A percentile compares a stretch with the other conserved stretches of the same genome.
phyloP scores from a whole-genome alignment of 805 yeast genomes.

The Candida rishiriensis region DNA sequence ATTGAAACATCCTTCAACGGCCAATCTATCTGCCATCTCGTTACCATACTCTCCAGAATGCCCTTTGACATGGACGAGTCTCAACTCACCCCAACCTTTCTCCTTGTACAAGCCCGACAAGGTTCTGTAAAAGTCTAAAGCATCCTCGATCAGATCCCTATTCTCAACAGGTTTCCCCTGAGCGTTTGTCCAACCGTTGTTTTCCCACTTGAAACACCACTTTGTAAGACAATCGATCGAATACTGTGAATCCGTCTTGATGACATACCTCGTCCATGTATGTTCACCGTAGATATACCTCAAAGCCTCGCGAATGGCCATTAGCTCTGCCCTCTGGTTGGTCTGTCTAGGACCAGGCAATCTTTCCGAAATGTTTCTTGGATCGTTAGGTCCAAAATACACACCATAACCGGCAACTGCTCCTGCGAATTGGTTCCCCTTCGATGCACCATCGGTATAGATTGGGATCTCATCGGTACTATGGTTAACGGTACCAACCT shows the following conservation, averaged over 20 bases:
- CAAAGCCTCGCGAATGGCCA: conserved; percentile 60
- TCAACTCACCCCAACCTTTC: conserved; percentile 35
- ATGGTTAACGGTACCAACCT: not conserved
- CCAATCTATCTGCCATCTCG: conserved; percentile 71
- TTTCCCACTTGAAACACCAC: conserved; percentile 57
- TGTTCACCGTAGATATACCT: conserved; percentile 33
- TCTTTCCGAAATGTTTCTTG: conserved; percentile 51
- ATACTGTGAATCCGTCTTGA: conserved; percentile 71
- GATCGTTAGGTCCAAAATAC: conserved; percentile 53
- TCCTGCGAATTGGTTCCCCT: conserved; percentile 47
- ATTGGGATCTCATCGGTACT: conserved; percentile 23
- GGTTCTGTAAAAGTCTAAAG: conserved; percentile 23
- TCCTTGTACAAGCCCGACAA: conserved; percentile 36
- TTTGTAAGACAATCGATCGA: conserved; percentile 49
- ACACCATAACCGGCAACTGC: conserved; percentile 71
- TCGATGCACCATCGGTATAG: conserved; percentile 77
- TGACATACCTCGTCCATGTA: conserved; percentile 31
- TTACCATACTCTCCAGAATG: conserved; percentile 71
- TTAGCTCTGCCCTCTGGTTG: conserved; percentile 77
- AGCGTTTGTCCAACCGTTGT: conserved; percentile 48
- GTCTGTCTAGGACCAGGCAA: conserved; percentile 52
- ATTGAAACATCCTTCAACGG: conserved; percentile 51
- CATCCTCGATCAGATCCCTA: conserved; percentile 42
- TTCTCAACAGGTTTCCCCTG: conserved; percentile 45
- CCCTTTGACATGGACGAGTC: conserved; percentile 62